Base-by-base conservation (phyloP, 257 asterid genomes). In the Buddleja alternifolia region DNA sequence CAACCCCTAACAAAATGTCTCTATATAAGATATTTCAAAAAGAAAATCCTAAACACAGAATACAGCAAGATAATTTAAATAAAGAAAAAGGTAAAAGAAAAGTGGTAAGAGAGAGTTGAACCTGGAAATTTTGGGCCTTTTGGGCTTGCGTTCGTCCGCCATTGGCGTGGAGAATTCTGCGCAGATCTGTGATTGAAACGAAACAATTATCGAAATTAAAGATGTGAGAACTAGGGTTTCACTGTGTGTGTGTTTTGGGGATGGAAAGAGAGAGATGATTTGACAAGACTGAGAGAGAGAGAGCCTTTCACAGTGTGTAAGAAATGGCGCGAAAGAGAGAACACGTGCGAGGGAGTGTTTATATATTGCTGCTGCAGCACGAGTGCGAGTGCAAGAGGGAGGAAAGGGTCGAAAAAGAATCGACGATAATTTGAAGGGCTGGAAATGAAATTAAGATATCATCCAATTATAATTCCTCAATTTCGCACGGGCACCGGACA, bases 51-150 rank as follows among this genome's bases (percentile, higher is more conserved):
- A 47, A 46, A 7, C 75, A 32, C 1, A 47, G 1, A 52, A n/a
- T 45, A 40, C 17, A 20, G 51, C n/a, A 53, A 20, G 10, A 42
- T 50, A 53, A 3, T 10, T 60, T 53, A 14, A 15, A 54, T 9
- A 21, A 52, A 15, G 8, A 0, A 41, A 17, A n/a, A 11, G 32
- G 32, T 5, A 32, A 37, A 66, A 58, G 6, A 4, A 8, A 47
- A 40, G 55, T 8, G 41, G 37, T 20, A 34, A 54, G n/a, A 25
- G 24, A 4, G 6, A 66, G 44, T 44, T 1, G 50, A 52, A 88
- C 96, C 93, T 88, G 78, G 80, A 63, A 42, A 82, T 70, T 66
- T 82, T 86, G 66, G 81, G 79, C 78, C 89, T 79, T 64, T 88
- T 88, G 40, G 81, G 71, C 53, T 62, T 71, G 1, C 77, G 89